Evolutionary conservation across 2,329 filamentous ascomycete genomes (phyloP), one percentile per base, ranked within the genome.

Genomic region (Cryphonectria japonica): DNA sequence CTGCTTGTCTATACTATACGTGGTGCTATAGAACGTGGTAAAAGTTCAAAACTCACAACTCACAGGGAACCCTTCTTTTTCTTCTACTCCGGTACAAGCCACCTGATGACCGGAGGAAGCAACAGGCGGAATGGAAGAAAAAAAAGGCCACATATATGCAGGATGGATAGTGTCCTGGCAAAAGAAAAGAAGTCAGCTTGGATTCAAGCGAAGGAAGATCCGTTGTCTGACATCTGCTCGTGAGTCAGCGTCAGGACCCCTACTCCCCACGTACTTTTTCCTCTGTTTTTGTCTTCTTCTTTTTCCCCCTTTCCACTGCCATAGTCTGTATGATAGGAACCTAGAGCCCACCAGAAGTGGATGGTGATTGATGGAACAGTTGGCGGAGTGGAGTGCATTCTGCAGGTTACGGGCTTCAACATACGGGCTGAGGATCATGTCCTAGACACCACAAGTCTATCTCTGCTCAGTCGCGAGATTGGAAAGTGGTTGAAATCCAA

Each of bases 401-500:
- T 67, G 65, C 65, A 59, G 50, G 52, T n/a, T n/a, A 16, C 52
- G 65, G 65, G 65, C 65, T 67, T 67, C 65, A 67, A 59, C 50
- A n/a, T 59, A 59, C 65, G 65, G 65, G 65, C 65, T 67, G 65
- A 67, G 43, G 63, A 14, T 65, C 43, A 65, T 65, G 63, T 65
- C 63, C 52, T 29, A 46, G 26, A 62, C 29, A 34, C 26, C n/a
- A 29, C 61, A 65, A n/a, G 22, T 50, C 32, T 29, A 41, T 46
- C 41, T 9, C 62, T 26, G 43, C 43, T 13, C 62, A 32, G n/a
- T n/a, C 26, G 26, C 52, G 46, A 1, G 34, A 34, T 34, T 11
- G 26, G 16, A 26, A 32, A 22, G 41, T 46, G 41, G 37, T 39
- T 39, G 43, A 16, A 26, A 64, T 39, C 61, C 34, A 26, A 43